Evolutionary conservation across 805 yeast genomes (phyloP), one percentile per base, ranked within the genome.

Genomic region (Saturnispora hagleri): DNA sequence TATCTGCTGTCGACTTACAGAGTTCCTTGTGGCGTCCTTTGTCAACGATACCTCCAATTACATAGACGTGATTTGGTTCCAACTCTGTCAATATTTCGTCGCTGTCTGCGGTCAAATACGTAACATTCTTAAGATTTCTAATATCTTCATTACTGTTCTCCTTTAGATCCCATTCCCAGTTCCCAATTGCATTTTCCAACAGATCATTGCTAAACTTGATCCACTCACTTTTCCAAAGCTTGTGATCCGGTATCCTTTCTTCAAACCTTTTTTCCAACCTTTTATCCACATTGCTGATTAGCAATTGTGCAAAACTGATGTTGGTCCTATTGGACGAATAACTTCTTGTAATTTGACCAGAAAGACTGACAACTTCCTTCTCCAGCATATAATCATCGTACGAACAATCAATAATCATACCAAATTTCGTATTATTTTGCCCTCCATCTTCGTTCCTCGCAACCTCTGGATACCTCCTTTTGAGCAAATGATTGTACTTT

Each of bases 31-130:
- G 84, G 59, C 98, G 77, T 54, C 95, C 95, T 66, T 91, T 91
- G 66, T 91, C 99, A 3, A 91, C 98, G 52, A 91, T 91, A 0
- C 98, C 99, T 9, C 99, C 99, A 47, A 91, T 81, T 43, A 91
- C 80, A 59, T 91, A 91, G 0, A 95, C 86, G 63, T 75, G 72
- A 3, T 84, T 86, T 5, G 81, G 79, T 55, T 83, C 81, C 50
- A 91, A 70, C 26, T 72, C 77, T 10, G 76, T 79, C 35, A 93
- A 60, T 22, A 73, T 79, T 7, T 84, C 85, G 8, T 82, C 86
- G 0, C 97, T 84, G 60, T 91, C 99, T 0, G 97, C 95, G 0
- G 95, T 83, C 36, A 91, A 69, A 61, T 93, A 91, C 0, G 88
- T 75, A 41, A 70, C 72, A 36, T 76, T 75, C 2, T 69, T 58